Evolutionary conservation across 2,329 filamentous ascomycete species (phyloP), one percentile per base, ranked within the genome.

Genomic region (Arthrobotrys conoides): DNA sequence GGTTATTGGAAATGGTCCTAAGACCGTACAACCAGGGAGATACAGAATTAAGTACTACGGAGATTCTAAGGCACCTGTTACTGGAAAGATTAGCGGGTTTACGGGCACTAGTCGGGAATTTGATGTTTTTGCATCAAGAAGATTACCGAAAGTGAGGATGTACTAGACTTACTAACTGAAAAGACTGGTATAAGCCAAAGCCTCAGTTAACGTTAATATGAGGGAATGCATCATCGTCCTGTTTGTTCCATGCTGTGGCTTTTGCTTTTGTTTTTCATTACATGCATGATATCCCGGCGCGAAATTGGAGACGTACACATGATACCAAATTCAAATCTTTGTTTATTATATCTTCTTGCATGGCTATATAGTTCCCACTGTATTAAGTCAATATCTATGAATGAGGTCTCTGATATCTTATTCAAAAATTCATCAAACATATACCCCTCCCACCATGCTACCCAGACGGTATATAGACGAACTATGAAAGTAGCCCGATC

Each of bases 1-100:
- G 95, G 92, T 95, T 84, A 91, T 92, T 38, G 90, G 90, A 84
- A 84, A 87, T 69, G 86, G 87, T 80, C 87, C 87, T 20, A 86
- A 87, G 76, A 84, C 68, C 83, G 83, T 70, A 71, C 84, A 80
- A 77, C 83, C 84, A 0, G 94, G 94, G 0, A 89, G 88, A 59
- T 98, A 97, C 84, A 87, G 94, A 24, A 84, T 97, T 55, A 89
- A 87, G 85, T 98, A 97, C 83, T 95, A 91, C 84, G 95, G 95
- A 0, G 94, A 97, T 85, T 87, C 89, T 1, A 97, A 94, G 88
- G 86, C 86, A 5, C 81, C 90, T 10, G 83, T 88, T 30, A 89
- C 87, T 0, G 90, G 91, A 0, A 84, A 82, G 0, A 90, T 96
- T 46, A 88, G 86, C 46, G 84, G 88, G 2, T 96, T 97, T 85